Percentiles rank a stretch among this genome's conserved stretches.
Conservation (phyloP, 306 rosid species). For the Prunus fruticosa region DNA sequence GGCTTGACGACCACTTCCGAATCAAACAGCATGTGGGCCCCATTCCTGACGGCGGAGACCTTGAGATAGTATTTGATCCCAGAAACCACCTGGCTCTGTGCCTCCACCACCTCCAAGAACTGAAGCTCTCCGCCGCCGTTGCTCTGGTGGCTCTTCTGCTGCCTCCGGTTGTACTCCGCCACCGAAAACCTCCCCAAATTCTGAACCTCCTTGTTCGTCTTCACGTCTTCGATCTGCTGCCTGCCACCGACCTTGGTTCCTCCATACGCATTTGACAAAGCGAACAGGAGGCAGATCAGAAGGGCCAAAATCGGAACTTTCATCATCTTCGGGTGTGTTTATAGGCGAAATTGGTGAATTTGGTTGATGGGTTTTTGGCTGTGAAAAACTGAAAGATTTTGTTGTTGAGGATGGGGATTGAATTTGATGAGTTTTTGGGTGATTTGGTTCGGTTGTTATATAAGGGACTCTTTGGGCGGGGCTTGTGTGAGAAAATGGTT, state of each 20-base stretch:
- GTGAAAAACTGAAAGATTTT: background rate
- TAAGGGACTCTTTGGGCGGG: background rate
- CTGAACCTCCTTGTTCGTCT: slow-evolving; percentile 61
- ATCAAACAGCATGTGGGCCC: slow-evolving; percentile 33
- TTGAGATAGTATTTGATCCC: slow-evolving; percentile 65
- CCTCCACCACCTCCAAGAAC: slow-evolving; percentile 67
- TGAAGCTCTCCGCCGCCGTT: slow-evolving; percentile 21
- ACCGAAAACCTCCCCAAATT: slow-evolving; percentile 77
- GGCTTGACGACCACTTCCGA: slow-evolving; percentile 73
- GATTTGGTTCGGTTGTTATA: background rate
- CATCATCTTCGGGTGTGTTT: background rate
- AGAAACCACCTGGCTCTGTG: slow-evolving; percentile 71
- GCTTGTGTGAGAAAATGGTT: background rate
- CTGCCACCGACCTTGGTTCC: slow-evolving; percentile 44
- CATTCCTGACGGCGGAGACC: slow-evolving; percentile 39
- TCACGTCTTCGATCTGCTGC: slow-evolving; percentile 46
- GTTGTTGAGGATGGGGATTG: background rate
- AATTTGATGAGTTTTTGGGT: too few relatives aligned
- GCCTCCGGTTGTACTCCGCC: slow-evolving; percentile 51
- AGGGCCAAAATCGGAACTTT: background rate
- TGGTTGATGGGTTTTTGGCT: background rate
- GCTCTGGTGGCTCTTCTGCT: background rate
- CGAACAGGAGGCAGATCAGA: background rate
- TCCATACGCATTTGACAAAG: slow-evolving; percentile 24
- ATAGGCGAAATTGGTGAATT: background rate